Conservation (phyloP, 176 grass and related monocot genomes). For the Oryza longistaminata region DNA sequence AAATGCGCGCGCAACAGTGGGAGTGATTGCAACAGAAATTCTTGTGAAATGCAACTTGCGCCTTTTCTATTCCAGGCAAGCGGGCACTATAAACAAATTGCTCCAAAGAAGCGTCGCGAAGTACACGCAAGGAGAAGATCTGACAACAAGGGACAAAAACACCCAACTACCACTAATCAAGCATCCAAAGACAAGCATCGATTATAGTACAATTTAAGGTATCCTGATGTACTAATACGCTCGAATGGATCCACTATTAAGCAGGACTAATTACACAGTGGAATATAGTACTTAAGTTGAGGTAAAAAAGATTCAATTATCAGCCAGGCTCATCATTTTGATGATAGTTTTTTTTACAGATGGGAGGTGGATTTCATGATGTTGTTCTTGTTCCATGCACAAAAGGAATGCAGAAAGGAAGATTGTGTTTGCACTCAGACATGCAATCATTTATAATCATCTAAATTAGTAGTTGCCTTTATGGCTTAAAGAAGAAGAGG, state of each 20-base stretch:
- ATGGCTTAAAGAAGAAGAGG: background rate
- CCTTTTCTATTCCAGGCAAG: background rate
- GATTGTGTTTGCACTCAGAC: background rate
- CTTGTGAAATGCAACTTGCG: background rate
- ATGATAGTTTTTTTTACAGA: background rate
- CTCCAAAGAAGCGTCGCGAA: slow-evolving; percentile 14
- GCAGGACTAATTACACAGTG: no score
- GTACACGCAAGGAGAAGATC: slow-evolving; percentile 14
- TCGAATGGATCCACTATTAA: background rate
- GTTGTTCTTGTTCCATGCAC: background rate
- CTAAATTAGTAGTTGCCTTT: background rate
- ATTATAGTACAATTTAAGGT: slow-evolving; percentile 29
- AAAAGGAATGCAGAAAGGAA: background rate
- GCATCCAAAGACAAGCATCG: slow-evolving; percentile 20
- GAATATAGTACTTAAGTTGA: background rate
- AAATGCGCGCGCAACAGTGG: background rate
- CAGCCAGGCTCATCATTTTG: background rate
- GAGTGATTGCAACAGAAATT: background rate
- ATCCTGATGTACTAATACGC: background rate
- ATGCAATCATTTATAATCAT: slow-evolving; percentile 4
- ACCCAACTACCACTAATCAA: background rate
- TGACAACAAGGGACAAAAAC: slow-evolving; percentile 36
- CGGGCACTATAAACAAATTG: background rate
- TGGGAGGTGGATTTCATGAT: background rate
- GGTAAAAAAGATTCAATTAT: background rate